Conservation (phyloP, 1,284 basidiomycete genomes). For the Paramarasmius palmivorus region DNA sequence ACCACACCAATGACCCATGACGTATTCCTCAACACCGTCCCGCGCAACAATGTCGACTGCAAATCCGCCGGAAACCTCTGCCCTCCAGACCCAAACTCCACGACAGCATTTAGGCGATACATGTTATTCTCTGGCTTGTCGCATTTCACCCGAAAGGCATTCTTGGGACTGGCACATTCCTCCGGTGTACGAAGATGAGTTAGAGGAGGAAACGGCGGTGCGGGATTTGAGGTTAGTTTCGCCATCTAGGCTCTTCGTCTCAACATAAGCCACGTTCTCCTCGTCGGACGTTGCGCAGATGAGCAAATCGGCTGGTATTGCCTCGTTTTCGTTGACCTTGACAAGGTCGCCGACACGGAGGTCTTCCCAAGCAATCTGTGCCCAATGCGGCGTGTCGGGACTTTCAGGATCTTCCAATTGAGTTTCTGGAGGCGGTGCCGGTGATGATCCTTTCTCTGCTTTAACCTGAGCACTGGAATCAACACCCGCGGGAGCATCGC, state of each 20-base stretch:
- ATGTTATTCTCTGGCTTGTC: slow-evolving; percentile 93
- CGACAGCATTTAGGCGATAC: slow-evolving; percentile 88
- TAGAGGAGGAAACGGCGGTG: slow-evolving; percentile 79
- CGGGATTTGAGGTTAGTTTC: slow-evolving; percentile 99
- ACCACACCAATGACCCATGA: slow-evolving; percentile 92
- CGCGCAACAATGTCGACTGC: slow-evolving; percentile 84
- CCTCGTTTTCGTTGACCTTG: slow-evolving; percentile 86
- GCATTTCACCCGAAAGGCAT: slow-evolving; percentile 75
- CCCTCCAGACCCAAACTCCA: slow-evolving; percentile 43
- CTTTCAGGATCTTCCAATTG: slow-evolving; percentile 15
- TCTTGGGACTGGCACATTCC: slow-evolving; percentile 51
- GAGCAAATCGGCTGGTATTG: slow-evolving; percentile 91
- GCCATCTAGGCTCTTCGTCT: slow-evolving; percentile 98
- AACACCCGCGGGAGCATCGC: too few species aligned
- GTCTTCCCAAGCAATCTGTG: slow-evolving; percentile 88
- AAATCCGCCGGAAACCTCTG: slow-evolving; percentile 71
- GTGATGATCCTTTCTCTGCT: too few species aligned
- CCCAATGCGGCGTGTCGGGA: slow-evolving; percentile 66
- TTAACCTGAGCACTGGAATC: slow-evolving; percentile 10
- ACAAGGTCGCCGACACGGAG: slow-evolving; percentile 94
- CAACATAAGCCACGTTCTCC: slow-evolving; percentile 95
- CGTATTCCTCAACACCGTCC: slow-evolving; percentile 91
- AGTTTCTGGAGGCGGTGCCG: background rate
- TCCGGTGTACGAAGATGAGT: slow-evolving; percentile 68
- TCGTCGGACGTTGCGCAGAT: slow-evolving; percentile 86